Base-by-base conservation (phyloP, 23 red algal genomes). In the Agarophyton chilense region DNA sequence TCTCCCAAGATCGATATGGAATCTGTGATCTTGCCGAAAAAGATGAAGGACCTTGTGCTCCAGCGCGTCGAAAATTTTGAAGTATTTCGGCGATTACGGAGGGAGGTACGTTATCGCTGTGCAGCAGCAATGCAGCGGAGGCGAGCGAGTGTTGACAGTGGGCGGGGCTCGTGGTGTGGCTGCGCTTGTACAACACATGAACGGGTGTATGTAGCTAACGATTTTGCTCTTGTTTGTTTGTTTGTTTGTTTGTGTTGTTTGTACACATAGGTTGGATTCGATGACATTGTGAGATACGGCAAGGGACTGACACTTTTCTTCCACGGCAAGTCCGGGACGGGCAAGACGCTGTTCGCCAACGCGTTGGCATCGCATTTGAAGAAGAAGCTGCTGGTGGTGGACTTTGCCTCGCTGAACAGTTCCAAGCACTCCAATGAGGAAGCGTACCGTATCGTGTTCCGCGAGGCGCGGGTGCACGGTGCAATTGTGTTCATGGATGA, bases 231-330 rank as follows among this genome's bases (percentile, higher is more conserved):
- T 38, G 9, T 77, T 4, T 73, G 33, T 29, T 58, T 78, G 19
- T 35, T 78, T 45, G 51, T 51, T 78, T 51, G 7, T 35, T 50
- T 16, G 34, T 14, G 13, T 14, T 52, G 4, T 75, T 67, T 72
- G 10, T 87, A 10, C 26, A 19, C 31, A 35, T 42, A 89, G 85
- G 71, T 91, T 41, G 88, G 88, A 72, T 82, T 91, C 42, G 88
- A 91, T 75, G 88, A 91, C 46, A 91, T 91, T 82, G 88, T 91
- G 60, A 49, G 88, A 36, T 91, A 91, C 60, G 88, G 88, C n/a
- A 91, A 91, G 63, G 88, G 88, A 29, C 35, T 91, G 64, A 91
- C 88, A 2, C 47, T 81, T 39, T 91, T 91, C 24, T 91, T 91
- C 72, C 77, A 81, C 58, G 88, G 88, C 5, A 91, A 91, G 60